Evolutionary conservation across 768 basidiomycete species (phyloP).

Genomic region (Hemileccinum impolitum): DNA sequence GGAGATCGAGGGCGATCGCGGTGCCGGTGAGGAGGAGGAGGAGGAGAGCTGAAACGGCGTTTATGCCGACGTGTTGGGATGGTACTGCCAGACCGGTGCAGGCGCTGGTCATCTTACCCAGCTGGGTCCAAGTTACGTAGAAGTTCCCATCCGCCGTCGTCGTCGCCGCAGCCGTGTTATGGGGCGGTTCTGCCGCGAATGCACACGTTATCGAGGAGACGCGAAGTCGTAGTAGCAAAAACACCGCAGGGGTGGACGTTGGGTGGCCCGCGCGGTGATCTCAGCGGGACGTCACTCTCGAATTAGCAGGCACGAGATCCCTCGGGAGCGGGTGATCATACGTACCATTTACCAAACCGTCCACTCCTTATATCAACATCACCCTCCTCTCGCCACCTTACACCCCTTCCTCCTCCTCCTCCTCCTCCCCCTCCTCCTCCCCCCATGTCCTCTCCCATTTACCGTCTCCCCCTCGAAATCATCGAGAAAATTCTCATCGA

Average conservation of each 20-base stretch:
- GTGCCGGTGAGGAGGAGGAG: constrained; percentile 1
- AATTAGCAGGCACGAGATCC: constrained; percentile 1
- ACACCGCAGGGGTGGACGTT: constrained; percentile 1
- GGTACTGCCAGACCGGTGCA: not conserved
- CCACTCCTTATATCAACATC: constrained; percentile 9
- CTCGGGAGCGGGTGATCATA: constrained; percentile 8
- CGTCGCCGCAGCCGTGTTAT: not conserved
- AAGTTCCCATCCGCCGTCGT: constrained; percentile 2
- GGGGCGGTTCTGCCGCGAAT: constrained; percentile 6
- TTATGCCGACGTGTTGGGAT: constrained; percentile 2
- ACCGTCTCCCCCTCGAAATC: constrained; percentile 40
- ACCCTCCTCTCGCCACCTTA: constrained; percentile 5
- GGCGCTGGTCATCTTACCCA: constrained; percentile 1
- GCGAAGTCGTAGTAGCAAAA: not conserved
- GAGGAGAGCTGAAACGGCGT: constrained; percentile 20
- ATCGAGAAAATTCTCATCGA: constrained; percentile 52
- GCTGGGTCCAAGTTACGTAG: constrained; percentile 4
- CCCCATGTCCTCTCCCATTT: constrained; percentile 24
- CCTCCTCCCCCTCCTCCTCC: constrained; percentile 13
- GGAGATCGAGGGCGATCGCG: constrained; percentile 3
- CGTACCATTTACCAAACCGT: constrained; percentile 8
- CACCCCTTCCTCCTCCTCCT: constrained; percentile 10
- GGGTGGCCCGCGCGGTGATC: constrained; percentile 3
- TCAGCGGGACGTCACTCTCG: not conserved
- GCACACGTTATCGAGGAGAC: constrained; percentile 6